Conservation (phyloP, 2,329 filamentous ascomycete species). For the Aureobasidium sp. region DNA sequence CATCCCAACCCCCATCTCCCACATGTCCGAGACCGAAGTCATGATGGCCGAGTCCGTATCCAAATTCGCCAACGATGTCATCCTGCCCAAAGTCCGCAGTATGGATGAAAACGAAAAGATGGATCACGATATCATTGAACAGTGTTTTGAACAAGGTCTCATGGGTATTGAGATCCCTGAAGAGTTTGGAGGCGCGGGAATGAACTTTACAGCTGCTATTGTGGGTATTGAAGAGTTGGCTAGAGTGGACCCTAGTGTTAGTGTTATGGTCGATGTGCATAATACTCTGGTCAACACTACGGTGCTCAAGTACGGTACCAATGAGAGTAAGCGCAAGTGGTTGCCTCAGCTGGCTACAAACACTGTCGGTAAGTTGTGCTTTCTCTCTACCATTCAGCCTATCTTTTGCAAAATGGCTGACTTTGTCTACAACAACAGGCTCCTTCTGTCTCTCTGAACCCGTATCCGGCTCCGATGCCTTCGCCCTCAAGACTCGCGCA, state of each 20-base stretch:
- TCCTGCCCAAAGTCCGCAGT: constrained; percentile 84
- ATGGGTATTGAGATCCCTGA: constrained; percentile 98
- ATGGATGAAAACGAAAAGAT: constrained; percentile 97
- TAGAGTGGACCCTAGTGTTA: constrained; percentile 86
- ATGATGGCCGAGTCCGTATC: constrained; percentile 85
- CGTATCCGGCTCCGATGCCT: constrained; percentile 88
- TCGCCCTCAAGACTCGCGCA: constrained; percentile 87
- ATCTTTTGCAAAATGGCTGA: not conserved
- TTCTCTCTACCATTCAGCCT: too few relatives aligned
- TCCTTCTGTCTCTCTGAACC: constrained; percentile 93
- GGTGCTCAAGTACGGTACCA: constrained; percentile 74
- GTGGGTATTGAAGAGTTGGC: constrained; percentile 96
- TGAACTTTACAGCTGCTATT: constrained; percentile 97
- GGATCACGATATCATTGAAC: constrained; percentile 81
- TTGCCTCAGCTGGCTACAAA: constrained; percentile 83
- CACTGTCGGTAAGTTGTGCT: constrained; percentile 56
- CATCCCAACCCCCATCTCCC: constrained; percentile 84
- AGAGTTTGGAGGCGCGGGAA: constrained; percentile 90
- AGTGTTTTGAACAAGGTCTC: constrained; percentile 92
- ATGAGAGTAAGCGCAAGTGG: constrained; percentile 73
- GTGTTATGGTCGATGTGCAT: constrained; percentile 92
- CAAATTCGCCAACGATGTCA: constrained; percentile 83
- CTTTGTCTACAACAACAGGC: constrained; percentile 31
- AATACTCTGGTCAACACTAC: constrained; percentile 97
- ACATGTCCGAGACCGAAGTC: constrained; percentile 81